Base-by-base conservation (phyloP, 73 alveolate species). In the Paramecium biaurelia region DNA sequence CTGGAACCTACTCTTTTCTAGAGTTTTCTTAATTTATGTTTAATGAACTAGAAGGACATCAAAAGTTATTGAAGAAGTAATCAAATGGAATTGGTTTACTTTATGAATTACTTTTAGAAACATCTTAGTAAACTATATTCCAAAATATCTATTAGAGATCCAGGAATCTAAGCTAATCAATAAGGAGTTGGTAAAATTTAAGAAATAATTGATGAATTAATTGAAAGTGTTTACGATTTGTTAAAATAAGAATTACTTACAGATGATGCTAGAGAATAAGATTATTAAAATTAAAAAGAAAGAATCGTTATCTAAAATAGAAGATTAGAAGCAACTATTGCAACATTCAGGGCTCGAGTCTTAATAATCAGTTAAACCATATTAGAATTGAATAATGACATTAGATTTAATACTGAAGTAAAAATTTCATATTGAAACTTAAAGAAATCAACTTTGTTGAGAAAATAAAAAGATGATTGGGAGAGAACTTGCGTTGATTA, bases 381-480 rank as follows among this genome's bases (percentile, higher is more conserved):
- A 28, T 74, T 74, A 41, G 87, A 74, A 74, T 74, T 74, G 87
- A 74, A 74, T 37, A 74, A 74, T 74, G 87, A 74, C 45, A 74
- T 74, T 9, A 74, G 67, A 37, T 37, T 37, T 37, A 74, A 74
- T 10, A 37, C 87, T 18, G 59, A 74, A 28, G 87, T 74, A 74
- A 53, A n/a, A 53, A 53, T 74, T 35, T 11, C 14, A 12, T 74
- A 35, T 74, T 34, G 21, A 21, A 28, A 70, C 30, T 24, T 32
- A 0, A 37, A 74, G 87, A 37, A 37, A 74, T 74, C 87, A 37
- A 74, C 37, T 10, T n/a, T 74, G 20, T 37, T 37, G 87, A 41
- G 38, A 74, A 37, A 37, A 32, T 24, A 74, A 41, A 74, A 74
- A 18, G 35, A 74, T 74, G 87, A 74, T 74, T 74, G 87, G 87